Base-by-base conservation (phyloP, 2,329 filamentous ascomycete genomes). In the Furcasterigmium sp. region DNA sequence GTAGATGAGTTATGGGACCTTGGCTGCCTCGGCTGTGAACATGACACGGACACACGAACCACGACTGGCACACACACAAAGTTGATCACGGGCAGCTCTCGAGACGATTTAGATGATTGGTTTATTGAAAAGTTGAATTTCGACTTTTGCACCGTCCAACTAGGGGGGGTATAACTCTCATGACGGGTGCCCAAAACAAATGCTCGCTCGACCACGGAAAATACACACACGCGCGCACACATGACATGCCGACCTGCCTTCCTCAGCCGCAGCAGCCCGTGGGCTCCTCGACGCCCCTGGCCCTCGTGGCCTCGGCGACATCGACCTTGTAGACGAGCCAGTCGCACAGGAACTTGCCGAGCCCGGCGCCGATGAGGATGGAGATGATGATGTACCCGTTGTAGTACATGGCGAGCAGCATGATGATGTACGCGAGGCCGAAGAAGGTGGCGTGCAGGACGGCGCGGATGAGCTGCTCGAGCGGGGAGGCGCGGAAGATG, bases 331-430 rank as follows among this genome's bases (percentile, higher is more conserved):
- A 59, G 19, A 68, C 67, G 55, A 75, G 58, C 73, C 73, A 77
- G 54, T 76, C 72, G 51, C 68, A 75, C n/a, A 75, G 49, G 52
- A 76, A 76, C 58, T 76, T 76, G 46, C 73, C 73, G 36, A 76
- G 49, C 8, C 69, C 68, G 9, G 70, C 70, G 4, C 73, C 73
- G 34, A 76, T 54, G 21, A 70, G 55, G 39, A 70, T 69, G 40
- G 59, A 63, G 43, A 70, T 63, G 44, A 71, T 67, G 43, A 70
- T 58, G 44, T 68, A 70, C 21, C 68, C 67, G 34, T 71, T 71
- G 47, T 67, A 71, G 34, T 64, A 66, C 68, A 71, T 71, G 39
- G 65, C 68, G 36, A 70, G 53, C 48, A 71, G 46, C 67, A 70
- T 71, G 43, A 71, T 48, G 13, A 70, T 60, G 41, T 70, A 71